phyloP scores from a whole-genome alignment of 371 early-diverging fungal species.

The Rhizopus sp. region DNA sequence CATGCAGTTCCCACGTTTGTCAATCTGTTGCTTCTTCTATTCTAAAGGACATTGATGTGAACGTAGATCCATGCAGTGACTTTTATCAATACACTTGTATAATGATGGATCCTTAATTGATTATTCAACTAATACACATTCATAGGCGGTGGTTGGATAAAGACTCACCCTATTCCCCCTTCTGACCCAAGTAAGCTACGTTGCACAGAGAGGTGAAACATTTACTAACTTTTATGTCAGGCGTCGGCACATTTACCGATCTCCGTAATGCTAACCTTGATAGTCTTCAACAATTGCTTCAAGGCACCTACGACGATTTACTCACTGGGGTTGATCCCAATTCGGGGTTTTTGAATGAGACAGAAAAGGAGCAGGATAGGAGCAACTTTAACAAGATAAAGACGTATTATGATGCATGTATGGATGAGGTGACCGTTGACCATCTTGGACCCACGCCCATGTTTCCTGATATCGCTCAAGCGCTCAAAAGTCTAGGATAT shows the following conservation, averaged over 20 bases:
- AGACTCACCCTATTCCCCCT: constrained; percentile 42
- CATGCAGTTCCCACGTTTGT: constrained; percentile 15
- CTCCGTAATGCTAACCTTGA: constrained; percentile 36
- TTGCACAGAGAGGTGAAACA: background rate
- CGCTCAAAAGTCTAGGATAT: constrained; percentile 7
- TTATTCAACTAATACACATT: background rate
- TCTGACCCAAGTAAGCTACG: constrained; percentile 35
- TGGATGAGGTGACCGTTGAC: constrained; percentile 48
- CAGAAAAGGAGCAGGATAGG: constrained; percentile 26
- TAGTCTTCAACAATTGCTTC: constrained; percentile 23
- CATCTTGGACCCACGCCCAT: constrained; percentile 53
- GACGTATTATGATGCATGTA: constrained; percentile 54
- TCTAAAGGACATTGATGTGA: constrained; percentile 33
- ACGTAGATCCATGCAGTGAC: constrained; percentile 42
- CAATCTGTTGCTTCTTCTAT: constrained; percentile 11
- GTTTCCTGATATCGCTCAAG: constrained; percentile 8
- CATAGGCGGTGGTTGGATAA: constrained; percentile 54
- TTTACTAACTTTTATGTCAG: constrained; percentile 7
- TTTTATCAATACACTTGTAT: constrained; percentile 59
- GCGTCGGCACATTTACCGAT: constrained; percentile 30
- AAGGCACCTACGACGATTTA: constrained; percentile 26
- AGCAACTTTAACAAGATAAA: constrained; percentile 49
- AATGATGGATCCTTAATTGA: background rate
- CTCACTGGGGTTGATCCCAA: constrained; percentile 2
- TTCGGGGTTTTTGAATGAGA: background rate